Base-by-base conservation (phyloP, 495 filamentous ascomycete species). In the Penicillium soppii region DNA sequence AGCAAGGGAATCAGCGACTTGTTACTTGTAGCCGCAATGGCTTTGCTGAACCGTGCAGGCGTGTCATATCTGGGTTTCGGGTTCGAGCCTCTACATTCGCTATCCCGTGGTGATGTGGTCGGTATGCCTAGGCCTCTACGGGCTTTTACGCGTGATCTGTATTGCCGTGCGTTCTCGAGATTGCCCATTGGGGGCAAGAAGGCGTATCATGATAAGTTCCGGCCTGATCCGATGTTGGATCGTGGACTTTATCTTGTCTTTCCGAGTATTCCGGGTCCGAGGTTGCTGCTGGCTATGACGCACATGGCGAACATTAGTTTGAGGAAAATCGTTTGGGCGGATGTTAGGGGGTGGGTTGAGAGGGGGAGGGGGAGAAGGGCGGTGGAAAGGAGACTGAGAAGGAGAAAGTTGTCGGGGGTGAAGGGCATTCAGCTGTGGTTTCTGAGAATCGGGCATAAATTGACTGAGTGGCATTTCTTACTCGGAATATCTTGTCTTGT, bases 121-220 rank as follows among this genome's bases (percentile, higher is more conserved):
- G 69, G 68, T 3, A 66, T 75, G 57, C 51, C 55, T 2, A 15
- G 26, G 3, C 48, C 52, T 0, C 26, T 70, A 8, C 62, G 60
- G 12, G 53, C 43, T 10, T 40, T 74, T 1, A 66, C 70, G 4
- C 45, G 68, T 2, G 55, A 56, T 7, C 9, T 71, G 25, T 68
- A 74, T 41, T 46, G 46, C 0, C 59, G 55, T 26, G 58, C 67
- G 0, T 72, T 70, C 26, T 58, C 43, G 7, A 57, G 67, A 3
- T 52, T 74, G 2, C 69, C 67, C 0, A 56, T 77, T 2, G 53
- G 50, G 1, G 73, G 73, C 0, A 77, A 77, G 61, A 74, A 70
- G 53, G 71, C 65, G 0, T 74, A 73, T 36, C 61, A 72, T 50
- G 72, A 75, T 41, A 74, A 74, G 43, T 73, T 71, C 26, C 59